These are phyloP conservation scores for Podospora didyma DNA, from an alignment of 495 filamentous ascomycete genomes.

Conservation along the genomic window DNA sequence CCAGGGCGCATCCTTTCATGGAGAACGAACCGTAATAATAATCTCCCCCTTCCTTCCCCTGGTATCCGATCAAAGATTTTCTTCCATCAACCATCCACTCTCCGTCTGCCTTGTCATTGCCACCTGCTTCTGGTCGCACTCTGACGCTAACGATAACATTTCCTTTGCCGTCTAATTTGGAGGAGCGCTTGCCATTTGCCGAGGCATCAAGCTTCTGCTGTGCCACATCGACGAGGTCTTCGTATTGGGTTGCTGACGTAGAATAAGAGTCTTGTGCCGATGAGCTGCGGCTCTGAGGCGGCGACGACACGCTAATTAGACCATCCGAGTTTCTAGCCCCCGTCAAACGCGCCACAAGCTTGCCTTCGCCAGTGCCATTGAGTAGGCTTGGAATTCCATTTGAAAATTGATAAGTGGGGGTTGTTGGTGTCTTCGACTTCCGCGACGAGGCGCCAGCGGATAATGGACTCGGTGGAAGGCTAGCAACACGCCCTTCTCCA, in stretches of 20 bases:
- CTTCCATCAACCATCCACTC: slow-evolving; percentile 94
- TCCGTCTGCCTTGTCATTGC: slow-evolving; percentile 59
- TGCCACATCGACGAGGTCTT: slow-evolving; percentile 58
- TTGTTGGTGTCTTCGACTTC: slow-evolving; percentile 39
- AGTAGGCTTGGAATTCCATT: slow-evolving; percentile 68
- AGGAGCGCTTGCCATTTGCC: slow-evolving; percentile 39
- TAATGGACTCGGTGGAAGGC: slow-evolving; percentile 57
- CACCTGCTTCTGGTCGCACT: slow-evolving; percentile 74
- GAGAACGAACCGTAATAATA: slow-evolving; percentile 77
- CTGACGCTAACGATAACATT: slow-evolving; percentile 96
- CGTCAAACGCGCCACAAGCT: slow-evolving; percentile 56
- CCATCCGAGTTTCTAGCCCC: slow-evolving; percentile 65
- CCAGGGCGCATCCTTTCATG: background rate
- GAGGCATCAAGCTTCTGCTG: slow-evolving; percentile 35
- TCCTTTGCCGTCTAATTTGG: slow-evolving; percentile 69
- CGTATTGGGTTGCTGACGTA: slow-evolving; percentile 83
- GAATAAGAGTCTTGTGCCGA: slow-evolving; percentile 88
- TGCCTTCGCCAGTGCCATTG: slow-evolving; percentile 72
- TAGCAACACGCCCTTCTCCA: slow-evolving; percentile 48
- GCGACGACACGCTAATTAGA: slow-evolving; percentile 66
- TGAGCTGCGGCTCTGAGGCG: slow-evolving; percentile 82
- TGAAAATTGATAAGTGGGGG: slow-evolving; percentile 34
- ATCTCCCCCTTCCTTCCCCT: slow-evolving; percentile 84
- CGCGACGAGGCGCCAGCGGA: slow-evolving; percentile 41
- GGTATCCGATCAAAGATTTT: slow-evolving; percentile 73